Evolutionary conservation across 192 early-diverging fungal genomes (phyloP), one percentile per base, ranked within the genome.

Genomic region (Coemansia sp.): DNA sequence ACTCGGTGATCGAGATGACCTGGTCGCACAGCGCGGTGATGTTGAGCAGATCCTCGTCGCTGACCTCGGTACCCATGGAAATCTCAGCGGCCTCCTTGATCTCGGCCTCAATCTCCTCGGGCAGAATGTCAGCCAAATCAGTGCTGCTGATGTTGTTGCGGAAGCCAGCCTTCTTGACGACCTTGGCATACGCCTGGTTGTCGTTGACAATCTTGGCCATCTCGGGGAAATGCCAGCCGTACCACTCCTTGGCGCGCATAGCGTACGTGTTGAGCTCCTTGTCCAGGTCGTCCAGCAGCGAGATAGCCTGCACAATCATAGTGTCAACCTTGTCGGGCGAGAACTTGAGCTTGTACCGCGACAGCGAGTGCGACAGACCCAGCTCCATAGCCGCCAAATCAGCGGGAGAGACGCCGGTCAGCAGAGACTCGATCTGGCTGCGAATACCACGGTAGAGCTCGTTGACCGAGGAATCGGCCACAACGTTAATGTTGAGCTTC

Each of bases 181-280:
- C 80, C 83, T 91, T 89, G 74, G 97, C 87, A 67, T 93, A 98
- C 17, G 94, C 92, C 59, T 95, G 77, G 83, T 98, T 98, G 76
- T 98, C 95, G 64, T 92, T 89, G 67, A 98, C 84, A 62, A 97
- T 90, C 85, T 92, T 94, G 75, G 86, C 89, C 90, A 98, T 93
- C 87, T 98, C 97, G 48, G 97, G 97, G 89, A 98, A 98, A 75
- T 98, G 97, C 95, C 94, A 98, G 43, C 95, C 95, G 74, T 98
- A 95, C 97, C 97, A 98, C 83, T 98, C 97, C 91, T 96, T 93
- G 71, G 91, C 90, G 62, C 93, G 87, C 93, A 97, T 95, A 3
- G 94, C 91, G 71, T 94, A 97, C 38, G 94, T 97, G 87, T 99
- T 99, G 80, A 99, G 87, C 69, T 99, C 98, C 87, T 99, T 99